Percentiles rank a stretch among this genome's conserved stretches.
Conservation (phyloP, 2,329 filamentous ascomycete species). For the Fusarium tupiense region DNA sequence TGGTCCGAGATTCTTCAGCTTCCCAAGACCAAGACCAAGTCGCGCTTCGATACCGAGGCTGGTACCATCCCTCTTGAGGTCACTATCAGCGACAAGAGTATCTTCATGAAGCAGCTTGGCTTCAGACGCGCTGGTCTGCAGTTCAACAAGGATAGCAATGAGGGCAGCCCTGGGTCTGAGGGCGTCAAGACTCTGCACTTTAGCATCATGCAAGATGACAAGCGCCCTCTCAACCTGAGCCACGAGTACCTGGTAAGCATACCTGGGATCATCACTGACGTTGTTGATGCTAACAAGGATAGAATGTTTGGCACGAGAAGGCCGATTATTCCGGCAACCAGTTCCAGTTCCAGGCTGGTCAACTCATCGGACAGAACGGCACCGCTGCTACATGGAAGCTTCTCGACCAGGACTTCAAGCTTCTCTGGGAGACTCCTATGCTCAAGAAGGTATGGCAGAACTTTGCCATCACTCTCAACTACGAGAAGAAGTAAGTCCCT, state of each 20-base stretch:
- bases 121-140: slow-evolving; percentile 63
- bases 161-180: slow-evolving; percentile 63
- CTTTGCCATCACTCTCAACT: slow-evolving; percentile 68
- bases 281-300: not conserved
- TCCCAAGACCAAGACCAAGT: slow-evolving; percentile 48
- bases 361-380: slow-evolving; percentile 54
- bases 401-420: slow-evolving; percentile 58
- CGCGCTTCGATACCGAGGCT: slow-evolving; percentile 50
- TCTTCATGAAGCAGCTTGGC: slow-evolving; percentile 68
- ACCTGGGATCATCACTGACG: fast-evolving
- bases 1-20: slow-evolving; percentile 63
- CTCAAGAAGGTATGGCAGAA: slow-evolving; percentile 66
- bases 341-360: slow-evolving; percentile 65
- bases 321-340: slow-evolving; percentile 60
- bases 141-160: slow-evolving; percentile 44
- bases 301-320: slow-evolving; percentile 58
- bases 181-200: slow-evolving; percentile 70
- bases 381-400: slow-evolving; percentile 55
- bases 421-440: slow-evolving; percentile 63
- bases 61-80: slow-evolving; percentile 60
- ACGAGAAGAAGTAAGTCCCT: slow-evolving; percentile 59
- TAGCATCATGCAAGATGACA: slow-evolving; percentile 62
- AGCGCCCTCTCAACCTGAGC: slow-evolving; percentile 64
- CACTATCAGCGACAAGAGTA: slow-evolving; percentile 66
- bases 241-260: slow-evolving; percentile 66